Evolutionary conservation across 1,284 basidiomycete genomes (phyloP).

Genomic region (Marasmius tenuissimus): DNA sequence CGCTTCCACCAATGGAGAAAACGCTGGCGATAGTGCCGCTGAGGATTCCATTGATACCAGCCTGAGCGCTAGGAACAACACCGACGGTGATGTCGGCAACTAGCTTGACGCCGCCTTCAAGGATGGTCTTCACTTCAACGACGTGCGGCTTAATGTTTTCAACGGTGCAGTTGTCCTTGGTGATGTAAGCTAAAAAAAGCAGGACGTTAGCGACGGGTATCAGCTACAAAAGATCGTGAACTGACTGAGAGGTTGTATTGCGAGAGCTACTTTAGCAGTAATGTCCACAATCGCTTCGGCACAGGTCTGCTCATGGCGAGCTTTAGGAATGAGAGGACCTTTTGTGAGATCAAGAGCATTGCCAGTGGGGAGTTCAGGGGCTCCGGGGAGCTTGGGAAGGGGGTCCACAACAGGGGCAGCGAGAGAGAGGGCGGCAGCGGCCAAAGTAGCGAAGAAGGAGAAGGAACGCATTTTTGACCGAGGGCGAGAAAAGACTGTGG

Average conservation of each 20-base stretch:
- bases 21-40: neutral
- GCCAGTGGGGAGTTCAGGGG: neutral
- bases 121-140: slow-evolving; percentile 1
- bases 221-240: neutral
- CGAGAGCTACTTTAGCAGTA: neutral
- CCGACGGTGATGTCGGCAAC: neutral
- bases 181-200: slow-evolving; percentile 8
- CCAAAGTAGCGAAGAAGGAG: slow-evolving; percentile 10
- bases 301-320: slow-evolving; percentile 8
- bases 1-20: neutral
- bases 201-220: neutral
- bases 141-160: slow-evolving; percentile 4
- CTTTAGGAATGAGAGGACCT: slow-evolving; percentile 1
- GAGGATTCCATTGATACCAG: neutral
- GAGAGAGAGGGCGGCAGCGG: slow-evolving; percentile 10
- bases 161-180: slow-evolving; percentile 8
- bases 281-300: slow-evolving; percentile 1
- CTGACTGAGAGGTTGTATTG: slow-evolving; percentile 5
- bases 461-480: slow-evolving; percentile 8
- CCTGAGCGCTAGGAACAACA: neutral
- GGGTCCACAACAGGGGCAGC: slow-evolving; percentile 6
- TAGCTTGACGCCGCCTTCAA: neutral
- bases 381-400: neutral
- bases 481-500: slow-evolving; percentile 7
- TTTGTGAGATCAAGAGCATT: neutral